Evolutionary conservation across 83 land plant species (phyloP).

Genomic region (Isoetes engelmannii): DNA sequence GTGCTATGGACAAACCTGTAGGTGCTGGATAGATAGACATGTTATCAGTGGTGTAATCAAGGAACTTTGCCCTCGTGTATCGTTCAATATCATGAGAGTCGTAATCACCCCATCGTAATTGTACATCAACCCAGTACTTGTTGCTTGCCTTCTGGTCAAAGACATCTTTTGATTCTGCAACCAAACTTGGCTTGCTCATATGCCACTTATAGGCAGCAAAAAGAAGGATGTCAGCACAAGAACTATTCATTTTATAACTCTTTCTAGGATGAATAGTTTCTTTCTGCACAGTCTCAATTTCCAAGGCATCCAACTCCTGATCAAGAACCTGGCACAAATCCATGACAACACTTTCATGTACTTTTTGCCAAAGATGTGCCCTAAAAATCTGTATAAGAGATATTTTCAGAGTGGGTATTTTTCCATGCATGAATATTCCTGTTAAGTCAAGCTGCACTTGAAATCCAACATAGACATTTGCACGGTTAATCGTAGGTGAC

Average conservation of each 20-base stretch:
- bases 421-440: conserved; percentile 99
- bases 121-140: conserved; percentile 99
- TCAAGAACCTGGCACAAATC: conserved; percentile 99
- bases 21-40: conserved; percentile 99
- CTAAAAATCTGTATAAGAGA: conserved; percentile 96
- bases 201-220: conserved; percentile 99
- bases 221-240: conserved; percentile 96
- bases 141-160: conserved; percentile 98
- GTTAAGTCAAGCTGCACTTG: conserved; percentile 97
- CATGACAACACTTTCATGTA: conserved; percentile 99
- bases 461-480: conserved; percentile 98
- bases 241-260: conserved; percentile 99
- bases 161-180: conserved; percentile 93
- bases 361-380: conserved; percentile 98
- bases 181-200: conserved; percentile 94
- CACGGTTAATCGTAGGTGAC: conserved; percentile 98
- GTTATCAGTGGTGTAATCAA: conserved; percentile 98
- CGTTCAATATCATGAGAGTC: conserved; percentile 99
- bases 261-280: conserved; percentile 99
- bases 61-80: conserved; percentile 89
- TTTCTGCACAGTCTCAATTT: conserved; percentile 92
- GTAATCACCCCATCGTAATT: conserved; percentile 98
- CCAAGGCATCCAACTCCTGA: conserved; percentile 96
- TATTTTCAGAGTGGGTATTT: conserved; percentile 95
- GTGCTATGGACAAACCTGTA: conserved; percentile 49